A percentile compares a stretch with the other conserved stretches of the same genome.
Evolutionary conservation across 2,329 filamentous ascomycete species (phyloP).

Genomic region (Aspergillus neotritici): DNA sequence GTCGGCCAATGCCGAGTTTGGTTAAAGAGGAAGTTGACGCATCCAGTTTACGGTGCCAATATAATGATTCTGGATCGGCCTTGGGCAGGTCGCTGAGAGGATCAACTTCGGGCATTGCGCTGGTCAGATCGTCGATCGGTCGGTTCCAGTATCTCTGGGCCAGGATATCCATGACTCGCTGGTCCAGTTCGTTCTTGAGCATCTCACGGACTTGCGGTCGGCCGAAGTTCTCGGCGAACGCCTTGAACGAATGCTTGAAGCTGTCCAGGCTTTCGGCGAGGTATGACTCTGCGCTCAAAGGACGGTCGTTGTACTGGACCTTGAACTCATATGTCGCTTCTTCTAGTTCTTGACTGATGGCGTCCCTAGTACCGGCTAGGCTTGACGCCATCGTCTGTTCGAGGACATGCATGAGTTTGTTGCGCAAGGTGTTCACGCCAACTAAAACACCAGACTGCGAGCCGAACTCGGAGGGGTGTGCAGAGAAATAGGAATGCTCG

Average conservation of each 20-base stretch:
- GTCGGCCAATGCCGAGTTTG: conserved; percentile 84
- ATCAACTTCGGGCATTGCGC: conserved; percentile 62
- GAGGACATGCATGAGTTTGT: conserved; percentile 94
- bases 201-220: conserved; percentile 82
- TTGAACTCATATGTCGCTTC: conserved; percentile 99
- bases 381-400: conserved; percentile 96
- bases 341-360: conserved; percentile 89
- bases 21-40: conserved; percentile 85
- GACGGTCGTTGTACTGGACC: conserved; percentile 96
- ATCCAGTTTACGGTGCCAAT: conserved; percentile 93
- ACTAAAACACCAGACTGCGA: conserved; percentile 65
- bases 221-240: conserved; percentile 84
- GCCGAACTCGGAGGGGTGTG: conserved; percentile 76
- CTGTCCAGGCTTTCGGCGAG: conserved; percentile 89
- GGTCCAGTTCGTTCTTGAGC: conserved; percentile 86
- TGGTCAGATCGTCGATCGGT: conserved; percentile 75
- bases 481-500: conserved; percentile 78
- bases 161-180: conserved; percentile 86
- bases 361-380: conserved; percentile 80
- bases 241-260: conserved; percentile 97
- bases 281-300: conserved; percentile 91
- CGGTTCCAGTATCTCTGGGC: conserved; percentile 97
- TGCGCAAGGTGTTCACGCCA: conserved; percentile 79
- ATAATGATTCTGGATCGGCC: conserved; percentile 74
- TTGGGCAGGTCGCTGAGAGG: conserved; percentile 73